A percentile compares a stretch with the other conserved stretches of the same genome.
These are phyloP conservation scores for Apophysomyces ossiformis DNA, from an alignment of 371 early-diverging fungal species.

Conservation along the genomic window DNA sequence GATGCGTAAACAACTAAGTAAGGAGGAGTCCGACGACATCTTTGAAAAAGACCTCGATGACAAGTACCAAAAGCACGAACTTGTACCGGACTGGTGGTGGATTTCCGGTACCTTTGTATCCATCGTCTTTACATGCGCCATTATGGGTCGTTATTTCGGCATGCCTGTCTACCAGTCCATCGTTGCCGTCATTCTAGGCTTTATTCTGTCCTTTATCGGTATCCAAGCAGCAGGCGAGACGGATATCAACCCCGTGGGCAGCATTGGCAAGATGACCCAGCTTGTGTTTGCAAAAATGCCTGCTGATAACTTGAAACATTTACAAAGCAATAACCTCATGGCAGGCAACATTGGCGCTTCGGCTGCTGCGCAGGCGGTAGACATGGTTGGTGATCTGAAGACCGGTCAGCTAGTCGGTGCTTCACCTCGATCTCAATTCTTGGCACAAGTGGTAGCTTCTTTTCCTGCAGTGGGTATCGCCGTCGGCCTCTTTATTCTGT, in stretches of 20 bases:
- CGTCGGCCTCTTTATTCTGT: conserved; percentile 45
- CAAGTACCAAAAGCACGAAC: not conserved
- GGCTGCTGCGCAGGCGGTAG: conserved; percentile 56
- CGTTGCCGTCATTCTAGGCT: not conserved
- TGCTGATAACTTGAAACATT: conserved; percentile 18
- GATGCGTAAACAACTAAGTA: not conserved
- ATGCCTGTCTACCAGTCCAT: conserved; percentile 1
- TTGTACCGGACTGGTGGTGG: conserved; percentile 7
- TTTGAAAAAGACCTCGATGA: conserved; percentile 2
- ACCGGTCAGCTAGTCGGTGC: conserved; percentile 53
- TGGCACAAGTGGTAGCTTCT: conserved; percentile 54
- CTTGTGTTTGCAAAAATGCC: conserved; percentile 52
- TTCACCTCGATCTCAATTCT: conserved; percentile 55
- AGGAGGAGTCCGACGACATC: not conserved
- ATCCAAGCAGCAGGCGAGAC: conserved; percentile 61
- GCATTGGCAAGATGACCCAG: conserved; percentile 56
- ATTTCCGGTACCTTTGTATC: not conserved
- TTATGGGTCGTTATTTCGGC: not conserved
- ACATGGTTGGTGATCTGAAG: conserved; percentile 60
- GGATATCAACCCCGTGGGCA: conserved; percentile 57
- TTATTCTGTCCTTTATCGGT: conserved; percentile 34
- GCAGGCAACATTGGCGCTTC: conserved; percentile 54
- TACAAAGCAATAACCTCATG: conserved; percentile 50
- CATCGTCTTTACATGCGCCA: conserved; percentile 1
- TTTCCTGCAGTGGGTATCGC: conserved; percentile 42